Evolutionary conservation across 441 rosid genomes (phyloP), one percentile per base, ranked within the genome.

Genomic region (Erodium moschatum): DNA sequence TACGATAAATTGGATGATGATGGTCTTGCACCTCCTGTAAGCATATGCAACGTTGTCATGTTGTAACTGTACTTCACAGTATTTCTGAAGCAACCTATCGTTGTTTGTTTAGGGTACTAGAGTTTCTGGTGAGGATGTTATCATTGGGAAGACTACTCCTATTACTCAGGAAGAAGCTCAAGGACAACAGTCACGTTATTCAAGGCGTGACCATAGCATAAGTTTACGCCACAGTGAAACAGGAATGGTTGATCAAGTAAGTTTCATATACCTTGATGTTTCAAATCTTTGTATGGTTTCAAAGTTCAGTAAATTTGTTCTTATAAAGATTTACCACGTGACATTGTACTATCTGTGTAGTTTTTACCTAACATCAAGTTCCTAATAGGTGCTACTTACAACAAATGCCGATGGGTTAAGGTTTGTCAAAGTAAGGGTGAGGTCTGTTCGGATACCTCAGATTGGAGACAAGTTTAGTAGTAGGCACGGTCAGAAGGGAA

Each of bases 401-500:
- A 94, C 98, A 60, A 94, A 94, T 80, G 96, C 97, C 4, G 98
- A 91, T 79, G 97, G 97, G 68, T 81, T 94, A 84, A 86, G 97
- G 79, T 94, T 91, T 82, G 98, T 94, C 69, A 94, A 94, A 86
- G 98, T 94, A 66, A 86, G 99, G 80, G 97, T 91, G 65, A 88
- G 97, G 78, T 94, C 99, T 5, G 97, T 94, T 68, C 84, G 97
- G 62, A 91, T 88, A 70, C 99, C 99, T 75, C 98, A 93, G 72
- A 93, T 93, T 33, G 97, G 98, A 50, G 98, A 93, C 83, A 93
- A 93, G 70, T 93, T 93, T 67, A 93, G 98, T 70, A 93, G 98
- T 85, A 83, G 98, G 78, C 97, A 93, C 50, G 98, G 97, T 72
- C 98, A 94, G 85, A 94, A 94, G 86, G 97, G 99, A 81, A 94